phyloP scores from a whole-genome alignment of 2,329 filamentous ascomycete species.

The Neophaeococcomyces mojaviensis region DNA sequence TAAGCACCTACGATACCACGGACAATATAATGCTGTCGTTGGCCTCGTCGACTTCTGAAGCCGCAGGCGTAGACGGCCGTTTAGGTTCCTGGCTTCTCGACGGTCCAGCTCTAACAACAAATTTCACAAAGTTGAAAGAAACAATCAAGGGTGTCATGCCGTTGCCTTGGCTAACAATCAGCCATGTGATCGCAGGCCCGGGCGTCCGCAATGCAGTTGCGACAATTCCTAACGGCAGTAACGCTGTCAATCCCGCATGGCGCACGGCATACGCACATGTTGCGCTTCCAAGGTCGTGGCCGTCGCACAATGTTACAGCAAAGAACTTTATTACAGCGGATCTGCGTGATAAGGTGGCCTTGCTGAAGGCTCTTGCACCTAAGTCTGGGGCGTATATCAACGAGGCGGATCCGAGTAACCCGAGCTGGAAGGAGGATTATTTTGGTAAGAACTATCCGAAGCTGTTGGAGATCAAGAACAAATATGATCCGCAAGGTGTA shows the following conservation, averaged over 20 bases:
- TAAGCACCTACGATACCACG: slow-evolving; percentile 26
- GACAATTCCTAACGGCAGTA: slow-evolving; percentile 23
- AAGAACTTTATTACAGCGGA: slow-evolving; percentile 12
- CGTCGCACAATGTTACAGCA: slow-evolving; percentile 13
- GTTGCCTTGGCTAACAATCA: slow-evolving; percentile 1
- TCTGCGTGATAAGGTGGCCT: slow-evolving; percentile 16
- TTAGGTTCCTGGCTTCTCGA: slow-evolving; percentile 5
- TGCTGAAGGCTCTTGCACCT: slow-evolving; percentile 25
- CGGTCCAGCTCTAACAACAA: neutral
- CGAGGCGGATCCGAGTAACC: slow-evolving; percentile 33
- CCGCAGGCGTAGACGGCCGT: neutral
- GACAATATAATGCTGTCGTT: slow-evolving; percentile 14
- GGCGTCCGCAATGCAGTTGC: slow-evolving; percentile 24
- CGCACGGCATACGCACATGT: slow-evolving; percentile 27
- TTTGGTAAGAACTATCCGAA: slow-evolving; percentile 31
- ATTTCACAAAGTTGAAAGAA: slow-evolving; percentile 1
- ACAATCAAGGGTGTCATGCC: neutral
- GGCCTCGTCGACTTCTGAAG: neutral
- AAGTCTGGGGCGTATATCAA: slow-evolving; percentile 26
- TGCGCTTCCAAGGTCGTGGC: slow-evolving; percentile 15
- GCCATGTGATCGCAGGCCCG: slow-evolving; percentile 19
- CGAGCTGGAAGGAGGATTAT: slow-evolving; percentile 33
- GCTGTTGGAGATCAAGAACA: slow-evolving; percentile 27
- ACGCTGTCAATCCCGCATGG: slow-evolving; percentile 28
- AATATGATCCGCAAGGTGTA: slow-evolving; percentile 25